These are phyloP conservation scores for Neopestalotiopsis rosae DNA, from an alignment of 2,329 filamentous ascomycete genomes.

Conservation along the genomic window DNA sequence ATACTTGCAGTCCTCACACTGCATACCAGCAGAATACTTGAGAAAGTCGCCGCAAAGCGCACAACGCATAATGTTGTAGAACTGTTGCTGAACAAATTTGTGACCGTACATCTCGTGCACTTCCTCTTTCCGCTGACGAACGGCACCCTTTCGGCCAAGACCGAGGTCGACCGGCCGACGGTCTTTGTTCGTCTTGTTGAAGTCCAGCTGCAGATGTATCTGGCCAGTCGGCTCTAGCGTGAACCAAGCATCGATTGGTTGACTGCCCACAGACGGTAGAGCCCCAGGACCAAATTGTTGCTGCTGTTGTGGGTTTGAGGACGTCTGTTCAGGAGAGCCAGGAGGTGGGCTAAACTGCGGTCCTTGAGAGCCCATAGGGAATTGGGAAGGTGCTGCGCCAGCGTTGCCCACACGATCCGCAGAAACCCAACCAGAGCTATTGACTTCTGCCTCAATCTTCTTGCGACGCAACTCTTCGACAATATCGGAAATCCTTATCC, in stretches of 20 bases:
- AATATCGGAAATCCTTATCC: constrained; percentile 96
- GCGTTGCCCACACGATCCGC: constrained; percentile 84
- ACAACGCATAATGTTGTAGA: constrained; percentile 99
- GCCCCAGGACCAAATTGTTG: constrained; percentile 39
- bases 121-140: constrained; percentile 97
- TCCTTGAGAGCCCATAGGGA: constrained; percentile 60
- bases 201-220: constrained; percentile 89
- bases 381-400: constrained; percentile 56
- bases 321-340: constrained; percentile 42
- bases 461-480: constrained; percentile 97
- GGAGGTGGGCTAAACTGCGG: constrained; percentile 52
- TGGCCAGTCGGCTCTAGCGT: constrained; percentile 92
- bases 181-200: constrained; percentile 88
- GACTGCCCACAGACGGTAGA: constrained; percentile 59
- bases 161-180: constrained; percentile 84
- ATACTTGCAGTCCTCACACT: constrained; percentile 99
- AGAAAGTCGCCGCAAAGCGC: constrained; percentile 97
- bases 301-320: constrained; percentile 32
- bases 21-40: constrained; percentile 98
- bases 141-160: constrained; percentile 91
- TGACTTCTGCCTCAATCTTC: constrained; percentile 95
- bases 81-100: constrained; percentile 98
- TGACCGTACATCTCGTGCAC: constrained; percentile 98
- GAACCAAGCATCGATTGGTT: constrained; percentile 92
- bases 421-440: constrained; percentile 94